These are phyloP conservation scores for Leonotis leonurus DNA, from an alignment of 257 asterid species.

Conservation along the genomic window DNA sequence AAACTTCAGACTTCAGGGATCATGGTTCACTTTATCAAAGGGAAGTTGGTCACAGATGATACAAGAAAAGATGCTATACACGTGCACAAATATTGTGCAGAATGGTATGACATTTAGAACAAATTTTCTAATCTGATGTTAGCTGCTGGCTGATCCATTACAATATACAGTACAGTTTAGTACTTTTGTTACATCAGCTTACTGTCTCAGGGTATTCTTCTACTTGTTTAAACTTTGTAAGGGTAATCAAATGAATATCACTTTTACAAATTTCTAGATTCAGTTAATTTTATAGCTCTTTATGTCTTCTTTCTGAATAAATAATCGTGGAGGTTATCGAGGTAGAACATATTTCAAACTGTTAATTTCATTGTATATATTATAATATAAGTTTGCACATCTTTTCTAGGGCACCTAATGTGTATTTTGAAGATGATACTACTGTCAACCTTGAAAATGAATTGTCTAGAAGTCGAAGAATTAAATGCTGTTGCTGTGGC, in stretches of 20 bases:
- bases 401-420: constrained; percentile 90
- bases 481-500: constrained; percentile 77
- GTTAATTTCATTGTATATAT: neutral
- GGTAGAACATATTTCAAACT: neutral
- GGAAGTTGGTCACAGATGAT: constrained; percentile 40
- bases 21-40: constrained; percentile 65
- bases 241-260: neutral
- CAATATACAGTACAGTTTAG: neutral
- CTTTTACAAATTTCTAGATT: neutral
- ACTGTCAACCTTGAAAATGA: constrained; percentile 75
- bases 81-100: constrained; percentile 72
- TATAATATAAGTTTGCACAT: neutral
- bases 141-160: neutral
- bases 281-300: neutral
- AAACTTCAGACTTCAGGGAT: constrained; percentile 60
- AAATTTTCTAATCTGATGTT: neutral
- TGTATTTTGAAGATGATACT: constrained; percentile 58
- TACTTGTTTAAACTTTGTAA: neutral
- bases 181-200: neutral
- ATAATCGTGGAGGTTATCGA: constrained; percentile 1
- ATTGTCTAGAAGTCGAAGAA: constrained; percentile 70
- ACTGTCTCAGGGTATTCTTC: neutral
- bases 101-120: constrained; percentile 51
- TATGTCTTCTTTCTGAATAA: neutral
- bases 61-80: constrained; percentile 38